These are phyloP conservation scores for Kwoniella shivajii DNA, from an alignment of 1,284 basidiomycete species.

Conservation along the genomic window DNA sequence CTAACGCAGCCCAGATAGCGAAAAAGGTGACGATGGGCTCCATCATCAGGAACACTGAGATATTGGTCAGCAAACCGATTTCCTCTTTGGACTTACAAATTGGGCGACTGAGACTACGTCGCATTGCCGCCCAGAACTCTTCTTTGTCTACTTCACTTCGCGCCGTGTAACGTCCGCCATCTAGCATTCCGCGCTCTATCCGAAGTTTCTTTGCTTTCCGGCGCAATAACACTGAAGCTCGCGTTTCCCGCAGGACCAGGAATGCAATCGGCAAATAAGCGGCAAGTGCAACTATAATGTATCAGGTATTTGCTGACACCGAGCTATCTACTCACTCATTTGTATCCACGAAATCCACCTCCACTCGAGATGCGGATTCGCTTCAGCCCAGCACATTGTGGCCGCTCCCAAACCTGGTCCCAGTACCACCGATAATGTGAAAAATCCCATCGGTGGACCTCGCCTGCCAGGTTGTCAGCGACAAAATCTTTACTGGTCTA, in stretches of 20 bases:
- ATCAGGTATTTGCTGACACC: background rate
- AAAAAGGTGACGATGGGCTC: slow-evolving; percentile 76
- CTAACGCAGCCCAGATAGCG: slow-evolving; percentile 74
- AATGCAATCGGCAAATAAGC: slow-evolving; percentile 39
- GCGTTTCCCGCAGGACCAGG: slow-evolving; percentile 48
- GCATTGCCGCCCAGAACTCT: slow-evolving; percentile 36
- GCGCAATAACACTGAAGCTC: slow-evolving; percentile 44
- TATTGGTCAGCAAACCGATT: background rate
- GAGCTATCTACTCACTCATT: slow-evolving; percentile 56
- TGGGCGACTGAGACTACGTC: slow-evolving; percentile 39
- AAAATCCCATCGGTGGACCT: slow-evolving; percentile 69
- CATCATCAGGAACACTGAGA: slow-evolving; percentile 65
- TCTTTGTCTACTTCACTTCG: slow-evolving; percentile 48
- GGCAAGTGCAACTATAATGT: slow-evolving; percentile 26
- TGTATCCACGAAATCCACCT: slow-evolving; percentile 81
- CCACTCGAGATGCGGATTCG: slow-evolving; percentile 65
- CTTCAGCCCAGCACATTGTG: slow-evolving; percentile 69
- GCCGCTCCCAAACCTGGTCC: slow-evolving; percentile 68
- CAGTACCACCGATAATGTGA: slow-evolving; percentile 62
- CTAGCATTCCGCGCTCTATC: slow-evolving; percentile 38
- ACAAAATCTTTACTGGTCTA: no score
- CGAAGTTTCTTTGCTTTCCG: slow-evolving; percentile 37
- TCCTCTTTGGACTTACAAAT: slow-evolving; percentile 26
- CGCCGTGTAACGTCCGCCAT: slow-evolving; percentile 49
- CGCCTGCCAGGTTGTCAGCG: slow-evolving; percentile 18